Evolutionary conservation across 345 rosid species (phyloP), one percentile per base, ranked within the genome.

Genomic region (Melastoma malabathricum): DNA sequence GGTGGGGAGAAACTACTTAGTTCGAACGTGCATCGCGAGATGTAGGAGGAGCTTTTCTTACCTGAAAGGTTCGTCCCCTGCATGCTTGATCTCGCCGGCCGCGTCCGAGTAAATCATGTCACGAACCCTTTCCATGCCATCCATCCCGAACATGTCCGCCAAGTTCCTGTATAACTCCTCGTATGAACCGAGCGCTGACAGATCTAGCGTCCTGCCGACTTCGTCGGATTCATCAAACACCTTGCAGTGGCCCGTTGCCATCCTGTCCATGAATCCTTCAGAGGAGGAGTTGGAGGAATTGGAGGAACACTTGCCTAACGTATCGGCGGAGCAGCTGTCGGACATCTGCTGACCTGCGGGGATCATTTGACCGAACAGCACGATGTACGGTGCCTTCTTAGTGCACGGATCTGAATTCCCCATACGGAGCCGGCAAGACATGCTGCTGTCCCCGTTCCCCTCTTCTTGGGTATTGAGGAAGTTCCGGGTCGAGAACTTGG

Each of bases 41-140:
- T 27, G 3, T 3, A 27, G 31, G 31, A 27, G 31, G 31, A 27
- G 3, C 31, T 27, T 27, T 27, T 27, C 31, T 50, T 62, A 89
- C 96, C 95, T 65, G 64, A 86, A 89, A 50, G 97, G 97, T 57
- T 79, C 86, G 18, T 81, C 82, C 27, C 97, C 94, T 4, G 90
- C 68, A 60, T 76, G 78, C 55, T 78, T 83, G 41, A 66, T 47
- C 10, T 78, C 70, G 53, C 95, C 96, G 0, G 77, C 60, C 20
- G 79, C 82, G 63, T 89, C 72, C 14, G 68, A 53, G 63, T 81
- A 86, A 56, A 79, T 79, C 69, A 89, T 84, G 52, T 70, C 76
- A 50, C 79, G 80, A 52, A 78, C 60, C 86, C 76, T 75, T 68
- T 77, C 94, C 44, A 86, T 68, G 20, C 63, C 77, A 52, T 70